phyloP scores from a whole-genome alignment of 2,329 filamentous ascomycete species.

The Xylariaceae sp. region DNA sequence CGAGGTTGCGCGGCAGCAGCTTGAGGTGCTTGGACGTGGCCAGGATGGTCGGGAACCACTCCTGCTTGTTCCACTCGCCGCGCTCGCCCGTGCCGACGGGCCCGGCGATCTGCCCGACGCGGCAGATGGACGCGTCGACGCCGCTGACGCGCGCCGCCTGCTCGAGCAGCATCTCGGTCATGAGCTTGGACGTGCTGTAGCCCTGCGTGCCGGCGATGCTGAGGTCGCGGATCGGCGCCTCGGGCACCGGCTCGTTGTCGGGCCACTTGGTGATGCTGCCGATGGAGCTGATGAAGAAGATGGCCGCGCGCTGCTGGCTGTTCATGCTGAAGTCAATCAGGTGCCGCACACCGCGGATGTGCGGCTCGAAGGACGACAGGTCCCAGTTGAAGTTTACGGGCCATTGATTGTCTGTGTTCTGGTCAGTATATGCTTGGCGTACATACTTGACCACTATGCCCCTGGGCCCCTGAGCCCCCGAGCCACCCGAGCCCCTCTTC shows the following conservation, averaged over 20 bases:
- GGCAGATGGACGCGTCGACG: constrained; percentile 30
- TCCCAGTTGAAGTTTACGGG: constrained; percentile 46
- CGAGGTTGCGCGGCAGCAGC: constrained; percentile 37
- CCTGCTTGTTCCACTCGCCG: constrained; percentile 46
- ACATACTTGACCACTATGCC: too few species aligned
- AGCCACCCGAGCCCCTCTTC: too few species aligned
- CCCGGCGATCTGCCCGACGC: constrained; percentile 40
- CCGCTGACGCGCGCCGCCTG: constrained; percentile 26
- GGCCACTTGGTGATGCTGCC: constrained; percentile 29
- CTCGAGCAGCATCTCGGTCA: constrained; percentile 33
- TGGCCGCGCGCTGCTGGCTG: constrained; percentile 23
- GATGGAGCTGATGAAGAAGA: constrained; percentile 36
- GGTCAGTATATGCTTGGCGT: not conserved
- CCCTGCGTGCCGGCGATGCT: constrained; percentile 21
- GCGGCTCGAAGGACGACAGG: constrained; percentile 39
- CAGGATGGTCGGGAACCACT: constrained; percentile 47
- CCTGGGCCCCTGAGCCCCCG: too few species aligned
- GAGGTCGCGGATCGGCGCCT: constrained; percentile 27
- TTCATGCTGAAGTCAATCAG: constrained; percentile 34
- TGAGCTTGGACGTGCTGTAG: constrained; percentile 37
- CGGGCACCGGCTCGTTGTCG: constrained; percentile 26
- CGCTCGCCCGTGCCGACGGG: constrained; percentile 24
- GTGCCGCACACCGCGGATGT: constrained; percentile 42
- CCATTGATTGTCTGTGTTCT: constrained; percentile 43
- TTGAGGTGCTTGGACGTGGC: constrained; percentile 40